Conservation (phyloP, 2,329 filamentous ascomycete species). For the Zalaria obscura region DNA sequence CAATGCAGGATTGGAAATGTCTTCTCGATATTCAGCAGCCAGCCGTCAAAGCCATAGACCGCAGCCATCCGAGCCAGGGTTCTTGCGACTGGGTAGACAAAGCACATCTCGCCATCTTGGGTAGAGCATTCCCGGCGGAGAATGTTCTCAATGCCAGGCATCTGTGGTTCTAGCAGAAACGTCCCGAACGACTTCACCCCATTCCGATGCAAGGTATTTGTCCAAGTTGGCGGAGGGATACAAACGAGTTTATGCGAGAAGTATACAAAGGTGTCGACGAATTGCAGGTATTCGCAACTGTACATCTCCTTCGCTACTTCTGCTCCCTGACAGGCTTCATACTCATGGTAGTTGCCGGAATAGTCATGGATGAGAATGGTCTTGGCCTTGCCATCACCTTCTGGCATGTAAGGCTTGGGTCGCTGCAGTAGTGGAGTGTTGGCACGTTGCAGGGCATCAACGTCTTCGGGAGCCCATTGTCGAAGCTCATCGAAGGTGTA, state of each 20-base stretch:
- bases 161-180: slow-evolving; percentile 28
- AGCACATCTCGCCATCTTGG: slow-evolving; percentile 1
- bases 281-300: slow-evolving; percentile 29
- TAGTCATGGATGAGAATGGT: slow-evolving; percentile 25
- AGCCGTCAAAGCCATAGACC: slow-evolving; percentile 32
- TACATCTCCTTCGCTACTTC: slow-evolving; percentile 20
- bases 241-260: slow-evolving; percentile 34
- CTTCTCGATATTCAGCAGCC: slow-evolving; percentile 33
- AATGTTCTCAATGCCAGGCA: slow-evolving; percentile 17
- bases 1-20: slow-evolving; percentile 21
- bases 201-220: slow-evolving; percentile 31
- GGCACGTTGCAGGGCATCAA: slow-evolving; percentile 21
- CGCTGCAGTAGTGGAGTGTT: slow-evolving; percentile 23
- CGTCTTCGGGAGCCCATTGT: slow-evolving; percentile 16
- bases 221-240: slow-evolving; percentile 31
- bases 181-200: slow-evolving; percentile 29
- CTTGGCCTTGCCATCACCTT: slow-evolving; percentile 8
- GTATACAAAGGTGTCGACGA: slow-evolving; percentile 30
- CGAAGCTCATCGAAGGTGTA: slow-evolving; percentile 25
- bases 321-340: slow-evolving; percentile 22
- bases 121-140: slow-evolving; percentile 9
- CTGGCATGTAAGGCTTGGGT: not conserved
- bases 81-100: slow-evolving; percentile 19
- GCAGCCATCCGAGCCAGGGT: slow-evolving; percentile 24
- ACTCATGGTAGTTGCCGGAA: slow-evolving; percentile 29